These are phyloP conservation scores for Naganishia albida DNA, from an alignment of 1,284 basidiomycete species.

Conservation along the genomic window DNA sequence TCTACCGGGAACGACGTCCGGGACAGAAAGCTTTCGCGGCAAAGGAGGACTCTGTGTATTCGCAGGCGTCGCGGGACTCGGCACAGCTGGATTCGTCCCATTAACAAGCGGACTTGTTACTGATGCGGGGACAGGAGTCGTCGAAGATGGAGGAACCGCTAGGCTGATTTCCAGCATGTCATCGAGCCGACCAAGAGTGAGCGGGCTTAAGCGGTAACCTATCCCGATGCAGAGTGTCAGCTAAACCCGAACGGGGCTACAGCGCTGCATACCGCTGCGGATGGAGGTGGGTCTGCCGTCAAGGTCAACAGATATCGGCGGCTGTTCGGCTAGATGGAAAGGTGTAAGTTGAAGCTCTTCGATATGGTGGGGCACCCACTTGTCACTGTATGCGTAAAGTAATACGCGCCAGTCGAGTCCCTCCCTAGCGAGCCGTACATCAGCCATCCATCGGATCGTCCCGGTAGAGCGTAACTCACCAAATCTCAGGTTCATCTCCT, in stretches of 20 bases:
- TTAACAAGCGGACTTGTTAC: too few species aligned
- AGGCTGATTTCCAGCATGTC: conserved; percentile 3
- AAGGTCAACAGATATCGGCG: neutral
- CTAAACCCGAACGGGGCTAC: neutral
- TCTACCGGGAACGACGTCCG: too few species aligned
- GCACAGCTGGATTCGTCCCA: too few species aligned
- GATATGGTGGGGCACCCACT: neutral
- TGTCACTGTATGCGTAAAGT: conserved; percentile 6
- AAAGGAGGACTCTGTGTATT: too few species aligned
- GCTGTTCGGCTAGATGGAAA: neutral
- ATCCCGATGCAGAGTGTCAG: neutral
- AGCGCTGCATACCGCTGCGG: neutral
- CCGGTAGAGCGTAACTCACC: neutral
- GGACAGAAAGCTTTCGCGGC: too few species aligned
- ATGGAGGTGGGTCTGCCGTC: neutral
- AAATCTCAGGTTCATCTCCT: neutral
- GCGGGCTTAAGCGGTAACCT: neutral
- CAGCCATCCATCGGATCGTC: too few species aligned
- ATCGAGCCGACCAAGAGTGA: conserved; percentile 4
- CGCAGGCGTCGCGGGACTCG: too few species aligned
- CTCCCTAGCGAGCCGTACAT: neutral
- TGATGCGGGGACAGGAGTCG: neutral
- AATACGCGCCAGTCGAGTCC: neutral
- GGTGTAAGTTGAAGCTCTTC: too few species aligned
- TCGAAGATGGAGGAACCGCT: neutral